phyloP scores from a whole-genome alignment of 305 asterid genomes.

The Rubia peregrina region DNA sequence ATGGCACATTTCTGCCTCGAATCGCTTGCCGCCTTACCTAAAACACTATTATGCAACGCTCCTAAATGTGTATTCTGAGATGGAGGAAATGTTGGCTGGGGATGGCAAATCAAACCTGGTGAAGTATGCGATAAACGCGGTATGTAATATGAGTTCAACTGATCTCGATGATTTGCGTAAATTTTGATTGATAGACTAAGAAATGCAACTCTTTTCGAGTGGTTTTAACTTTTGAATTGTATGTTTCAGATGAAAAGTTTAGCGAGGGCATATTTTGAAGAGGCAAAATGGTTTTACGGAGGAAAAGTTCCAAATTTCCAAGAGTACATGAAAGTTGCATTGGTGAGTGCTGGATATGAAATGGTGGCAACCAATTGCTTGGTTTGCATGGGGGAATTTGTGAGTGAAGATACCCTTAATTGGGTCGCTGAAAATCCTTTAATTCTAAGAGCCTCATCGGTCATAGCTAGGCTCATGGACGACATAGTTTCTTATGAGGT shows the following conservation, averaged over 20 bases:
- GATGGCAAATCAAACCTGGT: not conserved
- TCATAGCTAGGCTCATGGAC: slow-evolving; percentile 30
- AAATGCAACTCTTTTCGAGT: too few relatives aligned
- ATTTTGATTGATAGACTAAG: too few relatives aligned
- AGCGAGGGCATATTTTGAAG: slow-evolving; percentile 23
- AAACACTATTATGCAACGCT: slow-evolving; percentile 16
- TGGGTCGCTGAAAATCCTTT: slow-evolving; percentile 31
- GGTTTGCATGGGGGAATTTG: slow-evolving; percentile 28
- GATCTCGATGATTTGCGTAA: not conserved
- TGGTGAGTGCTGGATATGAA: slow-evolving; percentile 17
- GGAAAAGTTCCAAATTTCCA: slow-evolving; percentile 28
- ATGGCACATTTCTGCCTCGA: slow-evolving; percentile 17
- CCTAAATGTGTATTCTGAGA: slow-evolving; percentile 21
- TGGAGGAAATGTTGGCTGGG: slow-evolving; percentile 18
- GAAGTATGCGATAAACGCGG: not conserved
- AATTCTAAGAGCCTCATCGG: slow-evolving; percentile 21
- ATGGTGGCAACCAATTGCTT: slow-evolving; percentile 26
- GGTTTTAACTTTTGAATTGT: too few relatives aligned
- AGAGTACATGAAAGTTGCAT: slow-evolving; percentile 36
- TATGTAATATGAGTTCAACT: not conserved
- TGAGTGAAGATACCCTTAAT: slow-evolving; percentile 16
- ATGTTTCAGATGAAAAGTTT: slow-evolving; percentile 33
- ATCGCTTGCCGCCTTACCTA: slow-evolving; percentile 22
- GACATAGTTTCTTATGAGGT: slow-evolving; percentile 34
- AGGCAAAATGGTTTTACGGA: slow-evolving; percentile 33